phyloP scores from a whole-genome alignment of 441 rosid genomes.

The Populus hybrid region DNA sequence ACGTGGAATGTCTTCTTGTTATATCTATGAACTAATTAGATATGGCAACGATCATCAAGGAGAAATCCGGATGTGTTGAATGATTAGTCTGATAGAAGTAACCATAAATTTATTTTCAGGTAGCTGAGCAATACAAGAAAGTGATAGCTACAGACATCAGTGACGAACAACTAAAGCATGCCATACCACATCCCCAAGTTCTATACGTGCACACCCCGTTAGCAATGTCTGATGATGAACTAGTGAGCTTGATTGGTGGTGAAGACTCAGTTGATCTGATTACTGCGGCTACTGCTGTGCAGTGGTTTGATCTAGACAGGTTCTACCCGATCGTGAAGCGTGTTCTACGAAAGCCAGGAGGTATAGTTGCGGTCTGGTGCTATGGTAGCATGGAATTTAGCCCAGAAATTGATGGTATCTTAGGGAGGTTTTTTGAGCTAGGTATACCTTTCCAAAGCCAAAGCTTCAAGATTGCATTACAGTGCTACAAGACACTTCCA shows the following conservation, averaged over 20 bases:
- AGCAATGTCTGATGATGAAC: slow-evolving; percentile 42
- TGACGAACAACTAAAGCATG: slow-evolving; percentile 37
- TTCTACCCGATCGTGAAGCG: slow-evolving; percentile 46
- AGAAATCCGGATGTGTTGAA: too few relatives aligned
- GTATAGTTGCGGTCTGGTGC: slow-evolving; percentile 62
- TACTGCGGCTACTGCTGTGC: slow-evolving; percentile 55
- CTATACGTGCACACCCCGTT: slow-evolving; percentile 43
- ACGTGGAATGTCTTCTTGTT: too few relatives aligned
- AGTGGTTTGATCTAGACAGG: slow-evolving; percentile 60
- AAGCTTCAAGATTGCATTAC: slow-evolving; percentile 2
- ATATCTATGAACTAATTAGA: too few relatives aligned
- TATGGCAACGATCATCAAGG: too few relatives aligned
- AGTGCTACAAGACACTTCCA: slow-evolving; percentile 33
- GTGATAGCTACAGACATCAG: slow-evolving; percentile 61
- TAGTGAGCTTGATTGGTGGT: slow-evolving; percentile 41
- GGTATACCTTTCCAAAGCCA: slow-evolving; percentile 18
- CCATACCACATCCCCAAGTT: slow-evolving; percentile 40
- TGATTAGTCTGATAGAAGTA: too few relatives aligned
- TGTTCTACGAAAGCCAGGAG: slow-evolving; percentile 56
- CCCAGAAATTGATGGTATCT: slow-evolving; percentile 41
- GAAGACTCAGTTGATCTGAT: slow-evolving; percentile 56
- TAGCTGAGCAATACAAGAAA: slow-evolving; percentile 48
- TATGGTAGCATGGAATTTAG: slow-evolving; percentile 40
- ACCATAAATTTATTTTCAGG: slow-evolving; percentile 19
- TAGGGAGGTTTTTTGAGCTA: slow-evolving; percentile 21